These are phyloP conservation scores for Nothophoma quercina DNA, from an alignment of 2,329 filamentous ascomycete species.

Conservation along the genomic window DNA sequence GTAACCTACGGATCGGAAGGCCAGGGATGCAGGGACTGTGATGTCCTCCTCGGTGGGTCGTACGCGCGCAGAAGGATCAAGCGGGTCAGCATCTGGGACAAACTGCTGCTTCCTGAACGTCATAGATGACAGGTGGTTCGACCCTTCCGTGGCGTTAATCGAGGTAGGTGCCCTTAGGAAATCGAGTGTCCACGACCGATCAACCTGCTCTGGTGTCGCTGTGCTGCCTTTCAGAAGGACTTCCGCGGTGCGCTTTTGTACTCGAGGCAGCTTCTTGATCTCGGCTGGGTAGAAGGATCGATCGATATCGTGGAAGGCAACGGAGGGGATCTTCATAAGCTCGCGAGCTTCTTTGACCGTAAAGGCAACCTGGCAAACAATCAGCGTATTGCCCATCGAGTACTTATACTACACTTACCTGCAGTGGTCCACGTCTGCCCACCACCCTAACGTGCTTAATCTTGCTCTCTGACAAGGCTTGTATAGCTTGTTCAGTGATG, in stretches of 20 bases:
- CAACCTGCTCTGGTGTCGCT: constrained; percentile 56
- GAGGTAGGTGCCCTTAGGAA: constrained; percentile 81
- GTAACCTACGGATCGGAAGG: constrained; percentile 96
- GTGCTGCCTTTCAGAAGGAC: constrained; percentile 78
- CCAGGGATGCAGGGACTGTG: constrained; percentile 71
- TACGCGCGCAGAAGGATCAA: constrained; percentile 61
- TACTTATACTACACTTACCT: constrained; percentile 64
- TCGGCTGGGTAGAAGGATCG: constrained; percentile 71
- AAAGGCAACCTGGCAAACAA: constrained; percentile 76
- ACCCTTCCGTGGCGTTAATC: constrained; percentile 62
- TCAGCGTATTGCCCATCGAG: constrained; percentile 10
- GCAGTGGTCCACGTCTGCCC: constrained; percentile 86
- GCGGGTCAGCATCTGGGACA: constrained; percentile 49
- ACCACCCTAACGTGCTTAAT: constrained; percentile 86
- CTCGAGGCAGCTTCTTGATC: constrained; percentile 74
- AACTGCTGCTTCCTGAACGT: constrained; percentile 67
- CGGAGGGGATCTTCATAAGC: constrained; percentile 76
- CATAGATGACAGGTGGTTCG: constrained; percentile 66
- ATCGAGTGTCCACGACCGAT: constrained; percentile 82
- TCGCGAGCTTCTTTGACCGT: constrained; percentile 95
- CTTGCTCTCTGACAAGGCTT: constrained; percentile 73
- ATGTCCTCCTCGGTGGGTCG: constrained; percentile 53
- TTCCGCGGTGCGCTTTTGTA: constrained; percentile 79
- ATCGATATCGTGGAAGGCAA: constrained; percentile 76
- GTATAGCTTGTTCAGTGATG: constrained; percentile 84